These are phyloP conservation scores for Kurtzmaniella natalensis DNA, from an alignment of 1,139 yeast genomes.

Conservation along the genomic window DNA sequence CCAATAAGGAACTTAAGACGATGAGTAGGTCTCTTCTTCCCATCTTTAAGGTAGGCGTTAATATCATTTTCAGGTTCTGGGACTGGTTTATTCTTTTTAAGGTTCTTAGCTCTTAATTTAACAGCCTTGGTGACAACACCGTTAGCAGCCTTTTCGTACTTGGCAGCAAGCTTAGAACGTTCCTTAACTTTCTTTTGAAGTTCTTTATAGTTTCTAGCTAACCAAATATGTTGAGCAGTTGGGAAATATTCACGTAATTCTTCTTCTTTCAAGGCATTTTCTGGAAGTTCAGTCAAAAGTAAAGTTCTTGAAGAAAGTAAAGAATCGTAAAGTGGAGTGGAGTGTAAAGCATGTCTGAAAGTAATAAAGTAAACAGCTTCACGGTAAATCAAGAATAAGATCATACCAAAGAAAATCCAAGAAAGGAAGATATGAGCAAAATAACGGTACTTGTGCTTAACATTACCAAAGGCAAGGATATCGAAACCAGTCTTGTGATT, in stretches of 20 bases:
- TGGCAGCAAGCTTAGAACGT: slow-evolving; percentile 49
- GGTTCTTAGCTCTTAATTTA: slow-evolving; percentile 49
- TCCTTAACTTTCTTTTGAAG: slow-evolving; percentile 51
- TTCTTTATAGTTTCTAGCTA: slow-evolving; percentile 54
- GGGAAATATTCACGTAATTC: slow-evolving; percentile 56
- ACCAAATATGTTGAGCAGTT: slow-evolving; percentile 57
- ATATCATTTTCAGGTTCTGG: slow-evolving; percentile 59
- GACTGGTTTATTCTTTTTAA: slow-evolving; percentile 49
- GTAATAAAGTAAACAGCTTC: slow-evolving; percentile 66
- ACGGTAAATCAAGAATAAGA: slow-evolving; percentile 61
- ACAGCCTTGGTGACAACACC: slow-evolving; percentile 53
- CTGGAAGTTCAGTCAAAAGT: slow-evolving; percentile 59
- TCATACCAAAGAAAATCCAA: slow-evolving; percentile 60
- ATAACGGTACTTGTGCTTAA: slow-evolving; percentile 53
- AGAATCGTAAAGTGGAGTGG: slow-evolving; percentile 69
- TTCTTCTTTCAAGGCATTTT: slow-evolving; percentile 43
- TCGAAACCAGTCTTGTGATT: slow-evolving; percentile 52
- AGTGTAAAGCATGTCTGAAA: slow-evolving; percentile 61
- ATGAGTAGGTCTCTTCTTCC: slow-evolving; percentile 68
- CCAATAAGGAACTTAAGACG: slow-evolving; percentile 58
- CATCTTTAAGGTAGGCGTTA: slow-evolving; percentile 47
- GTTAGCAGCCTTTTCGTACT: slow-evolving; percentile 59
- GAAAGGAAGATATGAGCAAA: slow-evolving; percentile 72
- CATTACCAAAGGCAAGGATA: slow-evolving; percentile 58
- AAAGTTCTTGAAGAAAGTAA: slow-evolving; percentile 63